A percentile compares a stretch with the other conserved stretches of the same genome.
Evolutionary conservation across 495 filamentous ascomycete species (phyloP).

Genomic region (Penicillium flavigenum): DNA sequence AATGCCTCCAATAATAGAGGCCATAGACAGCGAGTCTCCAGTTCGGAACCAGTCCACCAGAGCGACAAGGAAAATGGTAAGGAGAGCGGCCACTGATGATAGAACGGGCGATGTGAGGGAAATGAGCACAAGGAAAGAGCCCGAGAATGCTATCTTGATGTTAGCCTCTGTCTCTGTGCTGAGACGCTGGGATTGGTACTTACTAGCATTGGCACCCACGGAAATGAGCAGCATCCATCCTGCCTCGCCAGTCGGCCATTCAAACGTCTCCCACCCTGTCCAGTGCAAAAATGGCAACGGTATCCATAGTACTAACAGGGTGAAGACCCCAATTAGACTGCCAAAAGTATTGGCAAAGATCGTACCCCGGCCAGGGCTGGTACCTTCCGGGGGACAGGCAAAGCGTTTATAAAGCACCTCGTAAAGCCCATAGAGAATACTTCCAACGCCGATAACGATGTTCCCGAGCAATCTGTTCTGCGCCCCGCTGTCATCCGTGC

Average conservation of each 20-base stretch:
- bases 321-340: conserved; percentile 80
- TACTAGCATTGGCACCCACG: conserved; percentile 78
- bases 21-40: conserved; percentile 66
- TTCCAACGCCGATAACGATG: conserved; percentile 88
- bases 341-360: conserved; percentile 93
- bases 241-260: conserved; percentile 70
- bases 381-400: conserved; percentile 90
- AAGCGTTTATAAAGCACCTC: conserved; percentile 93
- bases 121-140: conserved; percentile 91
- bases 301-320: conserved; percentile 84
- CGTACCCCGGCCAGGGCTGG: conserved; percentile 74
- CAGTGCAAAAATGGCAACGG: conserved; percentile 82
- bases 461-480: conserved; percentile 73
- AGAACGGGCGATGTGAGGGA: conserved; percentile 89
- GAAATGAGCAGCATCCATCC: conserved; percentile 78
- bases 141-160: conserved; percentile 64
- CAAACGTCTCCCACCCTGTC: conserved; percentile 76
- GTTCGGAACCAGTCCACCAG: conserved; percentile 85
- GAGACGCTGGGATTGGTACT: conserved; percentile 27
- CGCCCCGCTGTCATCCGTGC: conserved; percentile 50
- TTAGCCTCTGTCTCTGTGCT: conserved; percentile 9
- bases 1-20: conserved; percentile 77
- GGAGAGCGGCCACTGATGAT: conserved; percentile 82
- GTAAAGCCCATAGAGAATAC: conserved; percentile 92
- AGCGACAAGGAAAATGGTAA: conserved; percentile 96